Conservation (phyloP, 768 basidiomycete genomes). For the Lactarius hatsudake region DNA sequence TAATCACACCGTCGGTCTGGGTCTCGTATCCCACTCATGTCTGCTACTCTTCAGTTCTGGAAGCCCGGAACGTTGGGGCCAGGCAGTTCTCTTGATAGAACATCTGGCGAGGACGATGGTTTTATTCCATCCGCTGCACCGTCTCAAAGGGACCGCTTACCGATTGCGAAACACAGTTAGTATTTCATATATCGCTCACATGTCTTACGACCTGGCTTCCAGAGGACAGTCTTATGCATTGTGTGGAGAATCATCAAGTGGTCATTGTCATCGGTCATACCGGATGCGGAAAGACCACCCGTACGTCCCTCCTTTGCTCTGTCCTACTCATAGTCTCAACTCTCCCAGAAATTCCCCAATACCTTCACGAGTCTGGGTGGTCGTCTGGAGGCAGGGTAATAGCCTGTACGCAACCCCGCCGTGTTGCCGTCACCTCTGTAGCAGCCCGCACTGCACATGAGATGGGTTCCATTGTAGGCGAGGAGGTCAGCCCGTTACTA, state of each 20-base stretch:
- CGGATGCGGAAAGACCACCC: constrained; percentile 97
- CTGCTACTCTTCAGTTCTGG: constrained; percentile 68
- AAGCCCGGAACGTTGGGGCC: constrained; percentile 84
- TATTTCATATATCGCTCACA: constrained; percentile 14
- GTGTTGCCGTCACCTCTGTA: constrained; percentile 94
- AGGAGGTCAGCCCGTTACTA: constrained; percentile 57
- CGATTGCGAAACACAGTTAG: constrained; percentile 88
- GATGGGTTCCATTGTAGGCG: constrained; percentile 82
- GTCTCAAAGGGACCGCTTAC: constrained; percentile 67
- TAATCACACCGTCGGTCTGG: neutral
- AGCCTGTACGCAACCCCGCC: constrained; percentile 88
- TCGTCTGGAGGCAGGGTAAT: constrained; percentile 77
- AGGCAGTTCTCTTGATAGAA: constrained; percentile 85
- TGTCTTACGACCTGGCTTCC: constrained; percentile 3
- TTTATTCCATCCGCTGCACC: constrained; percentile 64
- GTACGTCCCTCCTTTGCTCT: constrained; percentile 45
- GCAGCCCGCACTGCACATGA: constrained; percentile 90
- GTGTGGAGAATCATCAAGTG: constrained; percentile 79
- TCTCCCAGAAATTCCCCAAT: constrained; percentile 85
- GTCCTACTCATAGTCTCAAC: neutral
- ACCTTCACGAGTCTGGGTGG: constrained; percentile 92
- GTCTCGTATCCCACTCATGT: constrained; percentile 35
- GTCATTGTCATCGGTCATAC: constrained; percentile 92
- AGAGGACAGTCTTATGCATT: constrained; percentile 81
- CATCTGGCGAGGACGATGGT: constrained; percentile 69